phyloP scores from a whole-genome alignment of 2,329 filamentous ascomycete species.

The Apiospora phragmitis region DNA sequence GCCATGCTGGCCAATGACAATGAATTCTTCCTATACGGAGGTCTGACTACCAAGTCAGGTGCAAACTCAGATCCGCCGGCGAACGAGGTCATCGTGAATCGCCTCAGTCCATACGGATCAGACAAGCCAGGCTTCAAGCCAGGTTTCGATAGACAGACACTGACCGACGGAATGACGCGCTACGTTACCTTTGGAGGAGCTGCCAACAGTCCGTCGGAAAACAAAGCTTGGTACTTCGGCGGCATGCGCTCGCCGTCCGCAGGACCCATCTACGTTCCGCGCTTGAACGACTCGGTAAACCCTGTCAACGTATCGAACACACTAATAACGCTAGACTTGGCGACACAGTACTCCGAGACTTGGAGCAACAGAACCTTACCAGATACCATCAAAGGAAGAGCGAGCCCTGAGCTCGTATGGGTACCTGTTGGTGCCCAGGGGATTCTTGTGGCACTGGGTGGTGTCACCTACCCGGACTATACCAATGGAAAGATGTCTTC shows the following conservation, averaged over 20 bases:
- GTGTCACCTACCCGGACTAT: constrained; percentile 64
- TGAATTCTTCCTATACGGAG: constrained; percentile 66
- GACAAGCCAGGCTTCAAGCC: constrained; percentile 42
- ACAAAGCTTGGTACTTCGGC: constrained; percentile 71
- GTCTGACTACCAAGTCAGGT: constrained; percentile 38
- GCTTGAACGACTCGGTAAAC: constrained; percentile 34
- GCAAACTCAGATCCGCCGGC: constrained; percentile 40
- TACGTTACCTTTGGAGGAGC: constrained; percentile 66
- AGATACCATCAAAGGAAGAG: constrained; percentile 50
- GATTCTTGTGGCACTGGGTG: constrained; percentile 75
- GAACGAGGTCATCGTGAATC: constrained; percentile 51
- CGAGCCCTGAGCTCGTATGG: constrained; percentile 69
- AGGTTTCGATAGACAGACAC: constrained; percentile 41
- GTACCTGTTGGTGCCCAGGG: constrained; percentile 76
- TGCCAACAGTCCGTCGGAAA: constrained; percentile 67
- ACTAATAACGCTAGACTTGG: constrained; percentile 64
- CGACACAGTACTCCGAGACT: constrained; percentile 43
- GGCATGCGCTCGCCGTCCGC: constrained; percentile 55
- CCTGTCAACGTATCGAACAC: constrained; percentile 51
- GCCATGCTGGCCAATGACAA: constrained; percentile 65
- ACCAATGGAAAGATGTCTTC: constrained; percentile 27
- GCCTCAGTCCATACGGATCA: constrained; percentile 52
- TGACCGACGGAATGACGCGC: constrained; percentile 52
- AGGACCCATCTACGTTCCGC: constrained; percentile 47
- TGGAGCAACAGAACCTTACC: constrained; percentile 59